Conservation (phyloP, 2,329 filamentous ascomycete species). For the Penicillium sp. region DNA sequence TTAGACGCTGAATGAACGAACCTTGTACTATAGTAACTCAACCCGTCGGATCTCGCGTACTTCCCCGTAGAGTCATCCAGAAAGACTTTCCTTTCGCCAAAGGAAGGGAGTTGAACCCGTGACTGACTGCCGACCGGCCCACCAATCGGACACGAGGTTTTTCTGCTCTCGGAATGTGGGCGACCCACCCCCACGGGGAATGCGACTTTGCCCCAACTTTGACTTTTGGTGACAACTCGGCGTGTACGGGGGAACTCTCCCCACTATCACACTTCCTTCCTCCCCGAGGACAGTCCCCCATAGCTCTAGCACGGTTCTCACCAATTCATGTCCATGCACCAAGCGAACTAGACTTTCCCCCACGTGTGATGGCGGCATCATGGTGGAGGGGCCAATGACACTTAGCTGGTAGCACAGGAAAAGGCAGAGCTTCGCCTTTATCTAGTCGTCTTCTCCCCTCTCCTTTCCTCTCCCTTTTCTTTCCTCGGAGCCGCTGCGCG, state of each 20-base stretch:
- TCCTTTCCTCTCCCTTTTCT: background rate
- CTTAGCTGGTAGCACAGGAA: background rate
- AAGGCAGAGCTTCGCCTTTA: background rate
- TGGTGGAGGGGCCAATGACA: background rate
- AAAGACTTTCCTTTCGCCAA: no score
- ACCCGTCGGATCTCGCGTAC: no score
- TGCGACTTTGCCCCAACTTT: background rate
- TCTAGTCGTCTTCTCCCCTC: background rate
- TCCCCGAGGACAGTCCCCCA: background rate
- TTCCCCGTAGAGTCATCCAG: background rate
- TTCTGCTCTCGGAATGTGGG: constrained; percentile 13
- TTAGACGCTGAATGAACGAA: background rate
- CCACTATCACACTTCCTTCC: background rate
- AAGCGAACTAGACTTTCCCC: background rate
- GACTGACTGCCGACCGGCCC: background rate
- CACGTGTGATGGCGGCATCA: background rate
- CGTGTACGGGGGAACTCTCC: background rate
- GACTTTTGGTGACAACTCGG: background rate
- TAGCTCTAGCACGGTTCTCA: background rate
- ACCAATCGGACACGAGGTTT: background rate
- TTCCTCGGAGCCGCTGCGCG: constrained; percentile 9
- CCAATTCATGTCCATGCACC: background rate
- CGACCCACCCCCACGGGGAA: constrained; percentile 15
- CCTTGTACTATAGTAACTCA: background rate
- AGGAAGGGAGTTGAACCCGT: no score